phyloP scores from a whole-genome alignment of 345 rosid genomes.

The Lumnitzera littorea region DNA sequence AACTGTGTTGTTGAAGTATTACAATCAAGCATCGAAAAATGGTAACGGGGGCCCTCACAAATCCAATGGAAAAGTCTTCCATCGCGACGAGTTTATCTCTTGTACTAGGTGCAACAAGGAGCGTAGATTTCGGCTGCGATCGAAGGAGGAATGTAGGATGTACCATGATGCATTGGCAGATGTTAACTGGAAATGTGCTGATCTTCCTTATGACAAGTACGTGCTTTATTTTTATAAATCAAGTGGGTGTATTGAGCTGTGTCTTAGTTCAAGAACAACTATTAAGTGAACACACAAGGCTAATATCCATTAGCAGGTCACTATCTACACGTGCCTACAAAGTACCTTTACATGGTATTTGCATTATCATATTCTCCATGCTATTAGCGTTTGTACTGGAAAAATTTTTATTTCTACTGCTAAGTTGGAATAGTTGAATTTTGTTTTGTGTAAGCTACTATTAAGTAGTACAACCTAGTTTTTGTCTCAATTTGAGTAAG shows the following conservation, averaged over 20 bases:
- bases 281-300: too few species aligned
- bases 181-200: conserved; percentile 73
- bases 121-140: conserved; percentile 74
- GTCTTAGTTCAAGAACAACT: too few species aligned
- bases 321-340: too few species aligned
- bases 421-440: too few species aligned
- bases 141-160: conserved; percentile 69
- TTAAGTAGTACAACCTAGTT: too few species aligned
- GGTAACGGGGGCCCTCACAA: conserved; percentile 49
- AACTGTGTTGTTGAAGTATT: conserved; percentile 85
- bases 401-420: too few species aligned
- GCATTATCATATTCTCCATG: too few species aligned
- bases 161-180: conserved; percentile 83
- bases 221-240: conserved; percentile 8
- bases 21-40: conserved; percentile 61
- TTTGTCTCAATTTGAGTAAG: too few species aligned
- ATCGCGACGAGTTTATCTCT: conserved; percentile 76
- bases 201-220: conserved; percentile 72
- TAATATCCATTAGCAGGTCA: too few species aligned
- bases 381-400: too few species aligned
- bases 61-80: conserved; percentile 61
- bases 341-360: too few species aligned
- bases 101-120: conserved; percentile 78
- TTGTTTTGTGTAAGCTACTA: too few species aligned
- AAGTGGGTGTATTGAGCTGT: not conserved